Percentiles rank a stretch among this genome's conserved stretches.
phyloP scores from a whole-genome alignment of 1,284 basidiomycete genomes.

The Cystobasidium slooffiae region DNA sequence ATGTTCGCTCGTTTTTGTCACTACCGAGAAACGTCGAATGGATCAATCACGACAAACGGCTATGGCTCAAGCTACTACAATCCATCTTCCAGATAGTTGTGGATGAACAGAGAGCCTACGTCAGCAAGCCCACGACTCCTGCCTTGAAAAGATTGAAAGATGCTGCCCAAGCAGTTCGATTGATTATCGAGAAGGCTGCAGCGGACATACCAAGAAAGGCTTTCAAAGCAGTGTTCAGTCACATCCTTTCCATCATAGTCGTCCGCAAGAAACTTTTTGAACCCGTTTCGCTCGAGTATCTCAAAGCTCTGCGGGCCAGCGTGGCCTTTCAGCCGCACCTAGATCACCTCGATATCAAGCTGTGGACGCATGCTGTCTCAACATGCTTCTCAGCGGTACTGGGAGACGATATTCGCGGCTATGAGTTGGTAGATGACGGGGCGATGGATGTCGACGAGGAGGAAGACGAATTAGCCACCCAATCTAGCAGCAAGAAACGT shows the following conservation, averaged over 20 bases:
- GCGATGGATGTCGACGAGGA: slow-evolving; percentile 49
- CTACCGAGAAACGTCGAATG: slow-evolving; percentile 64
- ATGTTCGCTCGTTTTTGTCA: slow-evolving; percentile 67
- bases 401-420: slow-evolving; percentile 63
- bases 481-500: slow-evolving; percentile 12
- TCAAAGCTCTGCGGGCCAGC: slow-evolving; percentile 72
- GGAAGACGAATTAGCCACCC: neutral
- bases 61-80: slow-evolving; percentile 74
- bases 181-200: slow-evolving; percentile 68
- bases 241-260: slow-evolving; percentile 69
- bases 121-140: slow-evolving; percentile 62
- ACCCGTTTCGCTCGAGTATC: slow-evolving; percentile 76
- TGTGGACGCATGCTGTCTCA: slow-evolving; percentile 72
- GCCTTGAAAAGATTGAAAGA: slow-evolving; percentile 67
- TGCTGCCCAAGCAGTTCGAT: slow-evolving; percentile 69
- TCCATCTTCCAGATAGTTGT: slow-evolving; percentile 70
- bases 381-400: slow-evolving; percentile 77
- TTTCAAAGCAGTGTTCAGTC: slow-evolving; percentile 66
- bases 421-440: slow-evolving; percentile 58
- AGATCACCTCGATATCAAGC: slow-evolving; percentile 68
- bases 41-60: slow-evolving; percentile 59
- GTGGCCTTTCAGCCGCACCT: slow-evolving; percentile 74
- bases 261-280: slow-evolving; percentile 64
- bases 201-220: slow-evolving; percentile 64
- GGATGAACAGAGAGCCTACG: slow-evolving; percentile 65